Percentiles rank a stretch among this genome's conserved stretches.
These are phyloP conservation scores for Paramecium caudatum DNA, from an alignment of 73 alveolate species.

Conservation along the genomic window DNA sequence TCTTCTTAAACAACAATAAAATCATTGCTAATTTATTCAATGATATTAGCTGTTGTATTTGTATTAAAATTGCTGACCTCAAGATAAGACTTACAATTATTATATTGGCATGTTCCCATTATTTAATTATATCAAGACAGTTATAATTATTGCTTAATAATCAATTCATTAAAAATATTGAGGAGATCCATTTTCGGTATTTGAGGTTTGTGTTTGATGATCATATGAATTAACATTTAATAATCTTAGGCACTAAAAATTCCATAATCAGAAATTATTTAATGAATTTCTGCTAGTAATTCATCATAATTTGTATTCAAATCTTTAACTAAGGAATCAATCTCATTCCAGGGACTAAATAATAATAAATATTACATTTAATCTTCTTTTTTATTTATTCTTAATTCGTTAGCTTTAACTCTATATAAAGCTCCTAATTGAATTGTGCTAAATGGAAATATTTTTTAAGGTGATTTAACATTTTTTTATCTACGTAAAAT, in stretches of 20 bases:
- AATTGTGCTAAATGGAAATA: slow-evolving; percentile 57
- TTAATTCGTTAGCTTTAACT: slow-evolving; percentile 42
- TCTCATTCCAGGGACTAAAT: slow-evolving; percentile 12
- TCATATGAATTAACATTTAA: background rate
- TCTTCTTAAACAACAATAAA: slow-evolving; percentile 22
- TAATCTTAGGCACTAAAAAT: slow-evolving; percentile 32
- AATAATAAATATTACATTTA: background rate
- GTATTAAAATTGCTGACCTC: slow-evolving; percentile 3
- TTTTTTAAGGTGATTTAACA: background rate
- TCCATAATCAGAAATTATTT: background rate
- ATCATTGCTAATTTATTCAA: slow-evolving; percentile 31
- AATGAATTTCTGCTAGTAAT: background rate
- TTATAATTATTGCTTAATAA: slow-evolving; percentile 59
- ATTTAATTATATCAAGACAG: slow-evolving; percentile 42
- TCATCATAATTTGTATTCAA: background rate
- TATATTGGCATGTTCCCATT: slow-evolving; percentile 49
- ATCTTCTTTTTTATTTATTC: slow-evolving; percentile 19
- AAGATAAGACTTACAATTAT: slow-evolving; percentile 49
- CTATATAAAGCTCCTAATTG: slow-evolving; percentile 33
- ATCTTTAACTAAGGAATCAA: background rate
- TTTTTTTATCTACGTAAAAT: slow-evolving; percentile 8
- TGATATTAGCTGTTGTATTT: background rate
- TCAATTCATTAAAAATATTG: slow-evolving; percentile 42
- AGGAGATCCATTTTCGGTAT: slow-evolving; percentile 50
- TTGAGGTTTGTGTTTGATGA: background rate